These are phyloP conservation scores for Xylaria sp. DNA, from an alignment of 2,329 filamentous ascomycete genomes.

Conservation along the genomic window DNA sequence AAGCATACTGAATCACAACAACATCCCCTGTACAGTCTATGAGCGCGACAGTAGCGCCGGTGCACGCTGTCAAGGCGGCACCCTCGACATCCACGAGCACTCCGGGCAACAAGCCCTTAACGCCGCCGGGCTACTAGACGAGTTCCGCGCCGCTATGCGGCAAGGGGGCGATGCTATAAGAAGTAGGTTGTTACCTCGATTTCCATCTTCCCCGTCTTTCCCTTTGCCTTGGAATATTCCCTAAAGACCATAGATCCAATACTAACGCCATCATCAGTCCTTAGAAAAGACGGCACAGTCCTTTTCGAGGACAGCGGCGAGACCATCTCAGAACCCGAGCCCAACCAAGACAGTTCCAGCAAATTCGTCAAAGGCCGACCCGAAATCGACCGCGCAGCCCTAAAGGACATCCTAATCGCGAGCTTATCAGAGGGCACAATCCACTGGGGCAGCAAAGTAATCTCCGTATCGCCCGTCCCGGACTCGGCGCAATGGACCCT, in stretches of 20 bases:
- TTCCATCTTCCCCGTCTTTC: neutral
- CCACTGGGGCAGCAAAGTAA: slow-evolving; percentile 41
- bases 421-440: slow-evolving; percentile 37
- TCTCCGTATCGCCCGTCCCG: slow-evolving; percentile 18
- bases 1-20: slow-evolving; percentile 46
- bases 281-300: slow-evolving; percentile 44
- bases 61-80: slow-evolving; percentile 60
- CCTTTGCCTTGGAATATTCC: neutral
- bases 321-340: neutral
- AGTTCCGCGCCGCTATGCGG: slow-evolving; percentile 43
- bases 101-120: slow-evolving; percentile 48
- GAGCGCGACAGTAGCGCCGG: slow-evolving; percentile 46
- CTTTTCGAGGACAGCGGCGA: slow-evolving; percentile 40
- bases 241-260: neutral
- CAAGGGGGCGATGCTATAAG: slow-evolving; percentile 41
- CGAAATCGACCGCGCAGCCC: slow-evolving; percentile 44
- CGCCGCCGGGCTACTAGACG: slow-evolving; percentile 47
- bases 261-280: slow-evolving; percentile 23
- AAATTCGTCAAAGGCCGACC: slow-evolving; percentile 39
- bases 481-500: slow-evolving; percentile 23
- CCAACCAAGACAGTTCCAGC: neutral
- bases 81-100: slow-evolving; percentile 58
- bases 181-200: slow-evolving; percentile 16
- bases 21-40: slow-evolving; percentile 46
- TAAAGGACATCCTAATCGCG: slow-evolving; percentile 43